These are phyloP conservation scores for Colletotrichum sp. DNA, from an alignment of 2,329 filamentous ascomycete species.

Conservation along the genomic window DNA sequence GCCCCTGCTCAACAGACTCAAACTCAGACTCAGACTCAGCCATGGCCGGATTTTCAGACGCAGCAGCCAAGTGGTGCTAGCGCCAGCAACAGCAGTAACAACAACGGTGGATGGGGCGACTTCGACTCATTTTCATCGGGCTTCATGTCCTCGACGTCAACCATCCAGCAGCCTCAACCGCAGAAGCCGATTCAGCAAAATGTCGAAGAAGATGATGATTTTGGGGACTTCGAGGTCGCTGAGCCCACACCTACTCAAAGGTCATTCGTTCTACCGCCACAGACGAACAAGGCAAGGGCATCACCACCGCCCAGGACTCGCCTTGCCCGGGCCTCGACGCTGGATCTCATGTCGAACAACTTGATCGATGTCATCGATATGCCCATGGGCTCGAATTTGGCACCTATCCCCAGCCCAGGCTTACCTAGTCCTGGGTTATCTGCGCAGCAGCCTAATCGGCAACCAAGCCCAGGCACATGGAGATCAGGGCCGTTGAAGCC, in stretches of 20 bases:
- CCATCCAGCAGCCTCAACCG: constrained; percentile 21
- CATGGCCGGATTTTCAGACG: constrained; percentile 35
- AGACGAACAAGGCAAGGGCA: constrained; percentile 11
- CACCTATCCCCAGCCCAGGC: constrained; percentile 13
- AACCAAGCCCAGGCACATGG: background rate
- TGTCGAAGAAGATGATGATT: constrained; percentile 65
- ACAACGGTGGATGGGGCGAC: constrained; percentile 26
- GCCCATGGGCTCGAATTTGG: background rate
- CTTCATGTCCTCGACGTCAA: constrained; percentile 7
- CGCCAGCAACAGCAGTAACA: background rate
- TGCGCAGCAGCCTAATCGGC: background rate
- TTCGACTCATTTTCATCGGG: constrained; percentile 12
- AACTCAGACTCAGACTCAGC: constrained; percentile 24
- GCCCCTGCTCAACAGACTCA: constrained; percentile 14
- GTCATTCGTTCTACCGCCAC: constrained; percentile 17
- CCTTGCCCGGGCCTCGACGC: constrained; percentile 52
- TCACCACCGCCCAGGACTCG: constrained; percentile 29
- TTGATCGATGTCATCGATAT: constrained; percentile 43
- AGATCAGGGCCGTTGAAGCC: background rate
- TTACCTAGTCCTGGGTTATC: background rate
- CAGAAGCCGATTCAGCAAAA: background rate
- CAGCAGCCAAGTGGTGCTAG: constrained; percentile 24
- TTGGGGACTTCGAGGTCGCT: constrained; percentile 72
- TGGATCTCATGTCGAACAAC: constrained; percentile 60
- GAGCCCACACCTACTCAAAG: constrained; percentile 30